Evolutionary conservation across 2,329 filamentous ascomycete species (phyloP).

Genomic region (Tolypocladium pustulatum): DNA sequence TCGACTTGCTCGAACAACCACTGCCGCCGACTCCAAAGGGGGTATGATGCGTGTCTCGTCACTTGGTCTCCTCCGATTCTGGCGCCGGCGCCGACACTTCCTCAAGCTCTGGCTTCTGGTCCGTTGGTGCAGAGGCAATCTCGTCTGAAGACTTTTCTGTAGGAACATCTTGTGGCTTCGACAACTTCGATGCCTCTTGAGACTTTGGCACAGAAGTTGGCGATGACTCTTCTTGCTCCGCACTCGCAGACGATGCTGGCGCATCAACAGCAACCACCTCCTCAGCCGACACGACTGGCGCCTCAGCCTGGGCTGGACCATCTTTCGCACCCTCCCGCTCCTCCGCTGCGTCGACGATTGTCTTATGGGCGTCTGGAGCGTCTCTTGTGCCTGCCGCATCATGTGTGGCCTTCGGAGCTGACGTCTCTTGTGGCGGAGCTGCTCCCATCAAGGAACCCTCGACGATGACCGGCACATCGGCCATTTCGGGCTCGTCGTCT

Average conservation of each 20-base stretch:
- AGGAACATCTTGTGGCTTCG: neutral
- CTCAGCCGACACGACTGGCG: neutral
- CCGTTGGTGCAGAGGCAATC: neutral
- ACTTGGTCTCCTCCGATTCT: neutral
- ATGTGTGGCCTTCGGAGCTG: constrained; percentile 4
- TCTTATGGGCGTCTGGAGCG: constrained; percentile 1
- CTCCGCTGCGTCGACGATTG: neutral
- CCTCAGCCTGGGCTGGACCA: neutral
- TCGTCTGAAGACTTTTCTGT: neutral
- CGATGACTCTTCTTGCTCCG: neutral
- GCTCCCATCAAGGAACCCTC: constrained; percentile 19
- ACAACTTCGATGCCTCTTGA: neutral
- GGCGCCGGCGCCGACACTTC: neutral
- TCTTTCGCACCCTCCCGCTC: neutral
- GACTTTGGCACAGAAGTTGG: neutral
- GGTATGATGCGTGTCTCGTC: neutral
- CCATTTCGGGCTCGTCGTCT: constrained; percentile 36
- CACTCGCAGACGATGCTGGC: neutral
- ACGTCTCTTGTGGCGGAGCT: neutral
- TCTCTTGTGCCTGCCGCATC: constrained; percentile 3
- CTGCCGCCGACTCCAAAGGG: neutral
- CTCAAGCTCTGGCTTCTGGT: neutral
- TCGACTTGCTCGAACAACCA: neutral
- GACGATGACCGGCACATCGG: constrained; percentile 31
- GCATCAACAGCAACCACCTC: neutral